These are phyloP conservation scores for Pseudogymnoascus sp. DNA, from an alignment of 2,329 filamentous ascomycete species.

Conservation along the genomic window DNA sequence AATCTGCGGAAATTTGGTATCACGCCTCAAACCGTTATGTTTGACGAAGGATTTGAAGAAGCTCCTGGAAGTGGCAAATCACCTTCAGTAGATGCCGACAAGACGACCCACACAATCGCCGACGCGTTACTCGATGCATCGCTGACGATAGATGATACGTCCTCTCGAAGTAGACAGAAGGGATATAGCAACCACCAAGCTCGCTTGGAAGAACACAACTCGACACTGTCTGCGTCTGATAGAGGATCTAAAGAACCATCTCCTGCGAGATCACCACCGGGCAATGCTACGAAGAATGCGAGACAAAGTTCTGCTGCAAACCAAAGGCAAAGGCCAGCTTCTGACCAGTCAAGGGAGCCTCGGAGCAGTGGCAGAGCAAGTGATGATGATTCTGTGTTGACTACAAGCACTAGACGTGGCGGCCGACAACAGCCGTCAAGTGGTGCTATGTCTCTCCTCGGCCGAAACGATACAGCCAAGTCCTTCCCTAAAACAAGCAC, in stretches of 20 bases:
- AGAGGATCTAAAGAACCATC: neutral
- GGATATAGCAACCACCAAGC: conserved; percentile 43
- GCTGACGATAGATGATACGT: conserved; percentile 68
- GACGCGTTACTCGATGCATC: conserved; percentile 89
- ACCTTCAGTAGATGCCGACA: conserved; percentile 29
- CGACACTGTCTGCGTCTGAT: neutral
- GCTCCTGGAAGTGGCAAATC: conserved; percentile 32
- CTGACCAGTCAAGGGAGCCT: conserved; percentile 9
- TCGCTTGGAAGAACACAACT: conserved; percentile 30
- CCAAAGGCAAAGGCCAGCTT: conserved; percentile 16
- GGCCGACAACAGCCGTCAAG: conserved; percentile 51
- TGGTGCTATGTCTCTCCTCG: conserved; percentile 54
- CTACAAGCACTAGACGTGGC: conserved; percentile 21
- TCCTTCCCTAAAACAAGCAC: conserved; percentile 56
- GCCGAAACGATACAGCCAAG: conserved; percentile 48
- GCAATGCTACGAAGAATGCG: neutral
- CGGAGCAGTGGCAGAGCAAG: conserved; percentile 18
- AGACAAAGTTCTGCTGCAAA: neutral
- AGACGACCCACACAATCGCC: conserved; percentile 65
- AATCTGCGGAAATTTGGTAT: conserved; percentile 67
- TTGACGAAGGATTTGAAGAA: conserved; percentile 63
- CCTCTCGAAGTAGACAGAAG: conserved; percentile 43
- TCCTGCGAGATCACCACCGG: neutral
- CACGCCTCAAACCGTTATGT: conserved; percentile 82
- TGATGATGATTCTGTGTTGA: conserved; percentile 27